A percentile compares a stretch with the other conserved stretches of the same genome.
Conservation (phyloP, 2,329 filamentous ascomycete species). For the Neofusicoccum kwambonambiense region DNA sequence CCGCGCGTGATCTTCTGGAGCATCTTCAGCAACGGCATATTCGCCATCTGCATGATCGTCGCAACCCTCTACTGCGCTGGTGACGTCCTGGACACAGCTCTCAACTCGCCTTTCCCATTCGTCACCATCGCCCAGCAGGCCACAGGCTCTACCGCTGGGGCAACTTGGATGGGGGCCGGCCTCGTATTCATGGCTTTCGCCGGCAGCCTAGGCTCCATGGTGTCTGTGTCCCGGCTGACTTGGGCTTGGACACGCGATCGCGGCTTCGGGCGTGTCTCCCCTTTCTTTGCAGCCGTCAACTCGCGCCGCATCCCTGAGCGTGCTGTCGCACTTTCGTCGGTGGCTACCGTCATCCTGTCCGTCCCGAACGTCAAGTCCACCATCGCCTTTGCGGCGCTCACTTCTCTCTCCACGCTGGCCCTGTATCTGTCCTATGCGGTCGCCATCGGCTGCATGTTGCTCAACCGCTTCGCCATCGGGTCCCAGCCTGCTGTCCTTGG, state of each 20-base stretch:
- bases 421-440: constrained; percentile 43
- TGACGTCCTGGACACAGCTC: constrained; percentile 26
- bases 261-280: too few species aligned
- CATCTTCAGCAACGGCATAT: constrained; percentile 39
- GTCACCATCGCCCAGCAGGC: constrained; percentile 40
- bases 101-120: constrained; percentile 39
- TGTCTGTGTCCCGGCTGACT: too few species aligned
- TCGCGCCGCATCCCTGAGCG: constrained; percentile 36
- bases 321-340: constrained; percentile 35
- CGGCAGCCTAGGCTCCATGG: constrained; percentile 32
- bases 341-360: constrained; percentile 35
- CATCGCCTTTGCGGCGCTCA: constrained; percentile 41
- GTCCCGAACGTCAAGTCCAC: constrained; percentile 42
- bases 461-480: constrained; percentile 29
- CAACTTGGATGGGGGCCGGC: constrained; percentile 38
- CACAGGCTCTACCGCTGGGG: constrained; percentile 35
- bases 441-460: constrained; percentile 37
- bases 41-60: constrained; percentile 42
- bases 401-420: constrained; percentile 38
- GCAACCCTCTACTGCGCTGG: constrained; percentile 43
- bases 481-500: constrained; percentile 3
- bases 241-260: too few species aligned
- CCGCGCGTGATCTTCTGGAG: constrained; percentile 42
- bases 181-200: constrained; percentile 36
- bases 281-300: constrained; percentile 29